These are phyloP conservation scores for Kernera saxatilis DNA, from an alignment of 345 rosid genomes.

Conservation along the genomic window DNA sequence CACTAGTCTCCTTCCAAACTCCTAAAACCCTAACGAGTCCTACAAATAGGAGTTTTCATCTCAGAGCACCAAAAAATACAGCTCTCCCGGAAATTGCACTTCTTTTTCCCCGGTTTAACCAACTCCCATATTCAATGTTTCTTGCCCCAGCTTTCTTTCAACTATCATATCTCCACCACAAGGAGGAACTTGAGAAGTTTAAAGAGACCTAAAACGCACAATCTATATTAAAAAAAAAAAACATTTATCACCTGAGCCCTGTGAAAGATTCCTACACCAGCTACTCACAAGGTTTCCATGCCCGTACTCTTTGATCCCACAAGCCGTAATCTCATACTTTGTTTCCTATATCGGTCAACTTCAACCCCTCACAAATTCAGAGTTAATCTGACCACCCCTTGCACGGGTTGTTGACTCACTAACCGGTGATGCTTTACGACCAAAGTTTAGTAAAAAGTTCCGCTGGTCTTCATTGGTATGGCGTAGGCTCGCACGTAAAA, in stretches of 20 bases:
- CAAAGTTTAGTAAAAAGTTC: conserved; percentile 63
- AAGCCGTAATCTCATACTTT: background rate
- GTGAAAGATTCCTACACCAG: background rate
- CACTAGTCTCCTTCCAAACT: conserved; percentile 27
- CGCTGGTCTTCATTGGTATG: conserved; percentile 80
- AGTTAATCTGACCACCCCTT: conserved; percentile 45
- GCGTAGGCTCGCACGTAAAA: conserved; percentile 85
- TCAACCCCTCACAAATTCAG: conserved; percentile 68
- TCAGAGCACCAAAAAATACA: conserved; percentile 58
- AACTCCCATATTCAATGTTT: conserved; percentile 40
- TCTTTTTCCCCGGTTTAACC: conserved; percentile 1
- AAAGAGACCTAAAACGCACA: background rate
- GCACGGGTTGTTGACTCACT: conserved; percentile 34
- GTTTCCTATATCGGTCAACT: conserved; percentile 14
- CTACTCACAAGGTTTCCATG: background rate
- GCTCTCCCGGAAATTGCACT: conserved; percentile 39
- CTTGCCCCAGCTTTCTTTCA: conserved; percentile 33
- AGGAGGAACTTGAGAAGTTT: background rate
- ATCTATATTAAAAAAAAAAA: background rate
- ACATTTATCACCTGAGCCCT: conserved; percentile 13
- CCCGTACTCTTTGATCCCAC: background rate
- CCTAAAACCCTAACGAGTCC: conserved; percentile 20
- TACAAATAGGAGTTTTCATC: conserved; percentile 32
- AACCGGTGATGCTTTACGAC: conserved; percentile 45
- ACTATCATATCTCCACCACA: conserved; percentile 18